Evolutionary conservation across 805 yeast genomes (phyloP), one percentile per base, ranked within the genome.

Genomic region (Teunomyces cretensis): DNA sequence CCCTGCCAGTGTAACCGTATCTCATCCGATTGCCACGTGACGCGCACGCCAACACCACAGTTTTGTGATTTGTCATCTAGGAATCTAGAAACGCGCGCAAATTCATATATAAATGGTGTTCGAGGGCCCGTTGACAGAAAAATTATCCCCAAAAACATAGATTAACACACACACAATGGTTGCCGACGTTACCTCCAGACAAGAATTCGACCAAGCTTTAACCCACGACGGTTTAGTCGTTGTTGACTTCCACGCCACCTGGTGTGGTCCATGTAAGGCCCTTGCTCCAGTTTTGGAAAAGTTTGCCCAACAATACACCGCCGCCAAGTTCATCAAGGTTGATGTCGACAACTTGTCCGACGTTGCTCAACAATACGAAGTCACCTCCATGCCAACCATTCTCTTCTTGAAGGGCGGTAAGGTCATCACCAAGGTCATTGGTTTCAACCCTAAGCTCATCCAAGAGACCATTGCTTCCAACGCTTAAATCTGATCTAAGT

Each of bases 181-280:
- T 49, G 60, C 65, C 39, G 43, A 56, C 50, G 56, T 72, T 46
- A 42, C 57, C 11, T 51, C 62, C 42, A 56, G 51, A 37, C 57
- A 64, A 46, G 91, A 90, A 66, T 92, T 91, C 78, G 72, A 79
- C 44, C 73, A 75, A 48, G 85, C 83, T 54, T 78, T 85, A 61
- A 57, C 68, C 47, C 75, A 75, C 60, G 80, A 79, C 55, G 87
- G 86, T 58, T 76, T 89, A 62, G 91, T 89, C 56, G 91, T 94
- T 57, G 88, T 94, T 56, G 98, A 94, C 76, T 94, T 92, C 76
- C 91, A 81, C 64, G 98, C 98, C 59, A 83, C 91, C 50, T 94
- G 98, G 97, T 92, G 99, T 72, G 97, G 97, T 57, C 98, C 99
- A 51, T 92, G 99, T 79, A 94, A 92, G 80, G 88, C 88, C 83